Evolutionary conservation across 1,284 basidiomycete genomes (phyloP).

Genomic region (Melampsora americana): DNA sequence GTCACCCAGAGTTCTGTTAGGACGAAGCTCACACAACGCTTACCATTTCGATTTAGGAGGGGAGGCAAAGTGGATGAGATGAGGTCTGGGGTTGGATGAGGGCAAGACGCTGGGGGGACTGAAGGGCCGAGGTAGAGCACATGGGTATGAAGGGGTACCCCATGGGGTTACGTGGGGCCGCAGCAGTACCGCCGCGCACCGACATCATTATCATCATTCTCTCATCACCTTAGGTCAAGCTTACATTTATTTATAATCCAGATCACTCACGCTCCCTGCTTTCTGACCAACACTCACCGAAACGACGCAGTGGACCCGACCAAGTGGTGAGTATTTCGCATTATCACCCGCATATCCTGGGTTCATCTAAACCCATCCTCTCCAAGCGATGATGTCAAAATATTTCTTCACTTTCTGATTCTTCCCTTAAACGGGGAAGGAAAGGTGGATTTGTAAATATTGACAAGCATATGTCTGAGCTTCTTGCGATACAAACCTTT

Average conservation of each 20-base stretch:
- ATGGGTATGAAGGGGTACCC: neutral
- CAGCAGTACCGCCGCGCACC: neutral
- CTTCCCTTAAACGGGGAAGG: neutral
- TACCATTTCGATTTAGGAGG: neutral
- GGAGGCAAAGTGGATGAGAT: neutral
- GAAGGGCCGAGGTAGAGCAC: neutral
- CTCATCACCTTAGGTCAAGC: slow-evolving; percentile 9
- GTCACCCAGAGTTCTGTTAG: no score
- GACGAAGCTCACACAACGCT: neutral
- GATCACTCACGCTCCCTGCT: no score
- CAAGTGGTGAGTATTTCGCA: neutral
- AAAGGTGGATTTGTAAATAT: slow-evolving; percentile 14
- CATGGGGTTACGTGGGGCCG: neutral
- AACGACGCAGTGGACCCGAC: neutral
- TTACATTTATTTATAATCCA: no score
- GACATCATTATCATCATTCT: neutral
- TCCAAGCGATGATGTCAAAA: slow-evolving; percentile 32
- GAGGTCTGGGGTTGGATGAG: neutral
- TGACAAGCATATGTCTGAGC: slow-evolving; percentile 45
- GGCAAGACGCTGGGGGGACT: neutral
- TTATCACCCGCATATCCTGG: neutral
- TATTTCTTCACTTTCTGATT: slow-evolving; percentile 44
- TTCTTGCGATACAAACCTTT: neutral
- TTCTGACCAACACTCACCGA: no score
- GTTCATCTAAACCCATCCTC: neutral